These are phyloP conservation scores for Iris pallida DNA, from an alignment of 116 monocot species.

Conservation along the genomic window DNA sequence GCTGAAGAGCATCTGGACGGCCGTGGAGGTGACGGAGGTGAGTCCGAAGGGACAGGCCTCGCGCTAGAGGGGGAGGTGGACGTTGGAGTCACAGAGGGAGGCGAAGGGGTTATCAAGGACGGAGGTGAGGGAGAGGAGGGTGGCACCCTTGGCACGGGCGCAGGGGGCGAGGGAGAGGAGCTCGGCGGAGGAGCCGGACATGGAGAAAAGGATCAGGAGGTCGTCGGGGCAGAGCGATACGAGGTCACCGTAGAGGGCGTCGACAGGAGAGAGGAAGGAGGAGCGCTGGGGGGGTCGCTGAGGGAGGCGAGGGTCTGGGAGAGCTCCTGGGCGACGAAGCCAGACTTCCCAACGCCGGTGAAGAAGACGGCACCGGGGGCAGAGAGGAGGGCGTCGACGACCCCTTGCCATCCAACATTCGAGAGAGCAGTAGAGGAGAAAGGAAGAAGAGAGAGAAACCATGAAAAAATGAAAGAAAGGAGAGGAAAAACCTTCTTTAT, in stretches of 20 bases:
- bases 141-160: constrained; percentile 64
- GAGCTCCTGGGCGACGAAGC: constrained; percentile 65
- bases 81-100: constrained; percentile 48
- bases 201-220: constrained; percentile 59
- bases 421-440: no score
- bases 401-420: no score
- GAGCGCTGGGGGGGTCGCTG: constrained; percentile 50
- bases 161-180: constrained; percentile 62
- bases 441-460: no score
- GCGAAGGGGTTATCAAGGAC: constrained; percentile 38
- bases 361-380: constrained; percentile 54
- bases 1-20: constrained; percentile 80
- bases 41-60: constrained; percentile 86
- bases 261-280: constrained; percentile 54
- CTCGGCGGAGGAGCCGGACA: no score
- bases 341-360: constrained; percentile 66
- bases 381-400: constrained; percentile 44
- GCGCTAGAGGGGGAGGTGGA: constrained; percentile 63
- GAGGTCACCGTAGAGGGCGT: constrained; percentile 85
- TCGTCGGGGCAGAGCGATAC: constrained; percentile 45
- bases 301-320: constrained; percentile 72
- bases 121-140: constrained; percentile 59
- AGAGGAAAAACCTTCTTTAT: no score
- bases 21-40: constrained; percentile 71
- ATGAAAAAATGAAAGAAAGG: no score